These are phyloP conservation scores for Papiliotrema laurentii DNA, from an alignment of 1,284 basidiomycete species.

Conservation along the genomic window DNA sequence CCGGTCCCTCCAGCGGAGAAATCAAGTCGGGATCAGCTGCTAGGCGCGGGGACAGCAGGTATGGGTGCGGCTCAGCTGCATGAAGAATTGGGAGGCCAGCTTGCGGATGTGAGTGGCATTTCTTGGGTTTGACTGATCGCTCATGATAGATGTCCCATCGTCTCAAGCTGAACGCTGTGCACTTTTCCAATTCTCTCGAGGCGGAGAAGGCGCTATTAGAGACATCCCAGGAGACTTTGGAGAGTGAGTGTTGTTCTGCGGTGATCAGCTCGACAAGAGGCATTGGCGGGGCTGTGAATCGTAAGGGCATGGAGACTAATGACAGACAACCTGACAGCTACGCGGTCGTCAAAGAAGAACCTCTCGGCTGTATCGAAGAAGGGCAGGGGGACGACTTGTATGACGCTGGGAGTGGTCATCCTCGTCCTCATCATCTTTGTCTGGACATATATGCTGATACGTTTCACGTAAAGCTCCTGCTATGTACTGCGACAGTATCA, in stretches of 20 bases:
- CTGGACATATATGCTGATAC: slow-evolving; percentile 49
- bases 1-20: not conserved
- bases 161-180: slow-evolving; percentile 46
- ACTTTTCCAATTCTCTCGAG: slow-evolving; percentile 46
- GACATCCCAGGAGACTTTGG: slow-evolving; percentile 38
- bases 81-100: slow-evolving; percentile 48
- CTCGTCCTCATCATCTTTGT: slow-evolving; percentile 44
- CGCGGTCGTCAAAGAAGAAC: slow-evolving; percentile 39
- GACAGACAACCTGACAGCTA: slow-evolving; percentile 41
- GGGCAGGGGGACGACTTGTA: slow-evolving; percentile 45
- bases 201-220: slow-evolving; percentile 46
- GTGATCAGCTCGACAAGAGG: not conserved
- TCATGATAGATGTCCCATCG: slow-evolving; percentile 47
- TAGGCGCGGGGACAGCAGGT: slow-evolving; percentile 12
- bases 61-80: slow-evolving; percentile 42
- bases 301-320: not conserved
- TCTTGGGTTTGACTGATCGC: not conserved
- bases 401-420: slow-evolving; percentile 42
- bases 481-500: not conserved
- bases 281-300: not conserved
- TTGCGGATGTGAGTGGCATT: slow-evolving; percentile 40
- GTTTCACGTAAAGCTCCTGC: slow-evolving; percentile 33
- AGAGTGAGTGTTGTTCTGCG: slow-evolving; percentile 29
- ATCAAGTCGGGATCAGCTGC: slow-evolving; percentile 17
- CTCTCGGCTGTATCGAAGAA: slow-evolving; percentile 41